These are phyloP conservation scores for Musa beccarii DNA, from an alignment of 176 grass and related monocot genomes.

Conservation along the genomic window DNA sequence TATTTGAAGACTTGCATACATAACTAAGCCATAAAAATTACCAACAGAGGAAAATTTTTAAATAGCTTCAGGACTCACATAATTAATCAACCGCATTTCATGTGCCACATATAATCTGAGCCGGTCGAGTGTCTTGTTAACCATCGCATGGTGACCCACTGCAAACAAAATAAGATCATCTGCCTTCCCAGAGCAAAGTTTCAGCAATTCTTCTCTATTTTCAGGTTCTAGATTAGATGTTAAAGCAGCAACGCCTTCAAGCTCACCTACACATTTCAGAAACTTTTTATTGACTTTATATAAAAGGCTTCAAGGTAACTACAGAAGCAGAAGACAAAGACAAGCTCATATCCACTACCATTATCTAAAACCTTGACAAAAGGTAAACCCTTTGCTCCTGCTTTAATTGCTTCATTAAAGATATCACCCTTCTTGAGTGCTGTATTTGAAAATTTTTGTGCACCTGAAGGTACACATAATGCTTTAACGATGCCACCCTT, in stretches of 20 bases:
- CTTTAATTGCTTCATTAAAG: constrained; percentile 75
- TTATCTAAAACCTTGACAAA: constrained; percentile 87
- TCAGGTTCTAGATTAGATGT: constrained; percentile 61
- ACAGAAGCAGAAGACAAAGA: not conserved
- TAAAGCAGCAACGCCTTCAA: constrained; percentile 74
- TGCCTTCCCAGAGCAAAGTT: constrained; percentile 39
- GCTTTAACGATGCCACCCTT: constrained; percentile 69
- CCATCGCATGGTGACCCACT: constrained; percentile 48
- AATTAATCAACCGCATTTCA: constrained; percentile 68
- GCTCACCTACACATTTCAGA: constrained; percentile 39
- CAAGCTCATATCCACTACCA: constrained; percentile 30
- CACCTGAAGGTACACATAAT: constrained; percentile 59
- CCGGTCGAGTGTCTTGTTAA: constrained; percentile 61
- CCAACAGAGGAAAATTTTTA: not conserved
- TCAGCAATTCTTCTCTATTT: constrained; percentile 49
- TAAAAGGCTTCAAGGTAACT: not conserved
- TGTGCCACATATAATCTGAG: constrained; percentile 67
- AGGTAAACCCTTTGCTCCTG: constrained; percentile 92
- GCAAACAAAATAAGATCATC: constrained; percentile 94
- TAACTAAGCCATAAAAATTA: not conserved
- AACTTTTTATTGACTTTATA: not conserved
- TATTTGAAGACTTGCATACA: not conserved
- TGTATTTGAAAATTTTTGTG: constrained; percentile 85
- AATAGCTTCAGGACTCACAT: constrained; percentile 32
- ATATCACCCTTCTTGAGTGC: constrained; percentile 87